phyloP scores from a whole-genome alignment of 2,329 filamentous ascomycete genomes.

The Trichoderma guizhouense region DNA sequence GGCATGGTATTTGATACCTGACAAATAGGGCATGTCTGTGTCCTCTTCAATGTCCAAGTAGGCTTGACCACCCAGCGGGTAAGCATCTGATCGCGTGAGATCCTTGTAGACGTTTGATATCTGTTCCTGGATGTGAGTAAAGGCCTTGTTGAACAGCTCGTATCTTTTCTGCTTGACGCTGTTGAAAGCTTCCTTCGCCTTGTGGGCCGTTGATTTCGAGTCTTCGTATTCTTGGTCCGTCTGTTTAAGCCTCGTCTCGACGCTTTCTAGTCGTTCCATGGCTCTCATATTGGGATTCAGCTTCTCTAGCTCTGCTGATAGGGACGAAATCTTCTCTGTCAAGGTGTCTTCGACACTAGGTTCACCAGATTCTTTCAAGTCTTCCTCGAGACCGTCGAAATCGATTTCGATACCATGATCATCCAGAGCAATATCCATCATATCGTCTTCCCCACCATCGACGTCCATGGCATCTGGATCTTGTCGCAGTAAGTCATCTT shows the following conservation, averaged over 20 bases:
- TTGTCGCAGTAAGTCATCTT: conserved; percentile 71
- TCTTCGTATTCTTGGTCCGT: conserved; percentile 89
- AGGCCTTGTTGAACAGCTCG: conserved; percentile 92
- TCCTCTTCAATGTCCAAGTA: conserved; percentile 93
- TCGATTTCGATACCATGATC: conserved; percentile 91
- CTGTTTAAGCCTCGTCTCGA: conserved; percentile 75
- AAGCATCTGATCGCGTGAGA: conserved; percentile 83
- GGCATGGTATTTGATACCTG: conserved; percentile 95
- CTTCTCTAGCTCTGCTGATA: conserved; percentile 82
- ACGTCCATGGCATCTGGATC: conserved; percentile 92
- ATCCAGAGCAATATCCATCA: conserved; percentile 65
- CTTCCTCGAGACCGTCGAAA: conserved; percentile 77
- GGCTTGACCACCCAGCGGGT: conserved; percentile 82
- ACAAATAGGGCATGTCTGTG: conserved; percentile 91
- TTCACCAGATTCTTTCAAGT: conserved; percentile 73
- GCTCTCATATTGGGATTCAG: conserved; percentile 96
- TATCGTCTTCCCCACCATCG: conserved; percentile 63
- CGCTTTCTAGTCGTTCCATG: conserved; percentile 82
- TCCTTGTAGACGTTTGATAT: conserved; percentile 94
- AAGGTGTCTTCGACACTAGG: conserved; percentile 71
- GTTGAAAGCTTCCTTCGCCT: conserved; percentile 79
- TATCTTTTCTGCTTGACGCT: conserved; percentile 76
- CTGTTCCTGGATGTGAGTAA: conserved; percentile 90
- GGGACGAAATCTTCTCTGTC: conserved; percentile 69
- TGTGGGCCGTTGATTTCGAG: conserved; percentile 69